Evolutionary conservation across 768 basidiomycete species (phyloP), one percentile per base, ranked within the genome.

Genomic region (Termitomyces eurrhizus): DNA sequence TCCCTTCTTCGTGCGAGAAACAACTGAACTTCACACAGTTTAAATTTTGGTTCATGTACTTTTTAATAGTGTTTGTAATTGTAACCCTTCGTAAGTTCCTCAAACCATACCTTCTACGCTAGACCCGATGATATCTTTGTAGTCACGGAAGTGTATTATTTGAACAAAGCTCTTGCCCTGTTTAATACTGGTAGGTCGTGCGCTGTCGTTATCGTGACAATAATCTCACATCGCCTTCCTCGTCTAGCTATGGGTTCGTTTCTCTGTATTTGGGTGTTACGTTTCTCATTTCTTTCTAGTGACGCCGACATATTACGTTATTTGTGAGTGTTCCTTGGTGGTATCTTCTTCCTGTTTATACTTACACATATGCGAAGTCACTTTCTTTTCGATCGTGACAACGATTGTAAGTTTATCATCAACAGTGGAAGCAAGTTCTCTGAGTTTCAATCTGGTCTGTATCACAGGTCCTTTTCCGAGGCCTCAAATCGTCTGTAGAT

Each of bases 141-240:
- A 91, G 89, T 94, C 59, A 87, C 88, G 60, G 96, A 98, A 72
- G 92, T 98, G 68, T 95, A 92, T 74, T 98, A 93, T 75, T 82
- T 98, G 61, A 98, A 97, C 74, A 88, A 95, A 61, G 97, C 97
- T 18, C 86, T 99, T 61, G 97, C 95, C 59, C 77, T 98, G 39
- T 98, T 95, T 80, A 96, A 97, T 75, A 92, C 91, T 57, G 90
- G 89, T 88, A 63, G 63, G 85, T 65, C 18, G 41, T 49, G 46
- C 49, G 57, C 35, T 57, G 26, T 18, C 64, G 33, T 56, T n/a
- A 63, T 60, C n/a, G 24, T 50, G 29, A 11, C 7, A 29, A 68
- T 86, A 85, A 86, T 62, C 89, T 90, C 87, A 87, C 86, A 87
- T n/a, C 74, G 64, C 24, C 58, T 29, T 21, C 32, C 39, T 48